Base-by-base conservation (phyloP, 2,329 filamentous ascomycete species). In the Aspergillus niger region DNA sequence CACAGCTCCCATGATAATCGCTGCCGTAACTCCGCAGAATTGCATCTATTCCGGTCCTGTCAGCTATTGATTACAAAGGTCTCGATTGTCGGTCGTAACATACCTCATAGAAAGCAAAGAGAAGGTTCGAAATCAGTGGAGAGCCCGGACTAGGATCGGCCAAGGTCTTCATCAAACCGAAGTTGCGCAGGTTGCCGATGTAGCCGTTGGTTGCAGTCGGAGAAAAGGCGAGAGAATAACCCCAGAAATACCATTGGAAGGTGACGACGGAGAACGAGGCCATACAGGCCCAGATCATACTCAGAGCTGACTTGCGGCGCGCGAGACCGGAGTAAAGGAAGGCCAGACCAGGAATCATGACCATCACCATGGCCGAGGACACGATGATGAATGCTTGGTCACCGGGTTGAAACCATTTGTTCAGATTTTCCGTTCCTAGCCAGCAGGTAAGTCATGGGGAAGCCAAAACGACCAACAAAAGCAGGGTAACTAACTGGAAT, bases 221-320 rank as follows among this genome's bases (percentile, higher is more conserved):
- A 72, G 91, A 95, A 79, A 98, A 97, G 55, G 94, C 93, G 63
- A 99, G 83, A 13, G 94, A 97, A 79, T 97, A 99, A 39, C 95
- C 95, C 94, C 95, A 98, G 78, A 99, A 97, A 74, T 97, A 98
- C 95, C 95, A 99, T 81, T 99, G 95, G 82, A 99, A 97, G 59
- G 91, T 90, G 76, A 97, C 85, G 74, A 98, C 88, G 51, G 91
- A 93, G 74, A 90, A 90, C 50, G 92, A 95, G 76, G 90, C 94
- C 91, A 99, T 96, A 80, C 90, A 92, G 13, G 94, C 92, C 92
- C 93, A 98, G 73, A 99, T 95, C 83, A 98, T 90, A 65, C 92
- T 97, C 47, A 99, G 85, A 30, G 95, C 95, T 5, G 95, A 98
- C 83, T 99, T 99, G 83, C 95, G 88, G 67, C 95, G 90, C n/a